A percentile compares a stretch with the other conserved stretches of the same genome.
Conservation (phyloP, 768 basidiomycete species). For the Pisolithus sp. region DNA sequence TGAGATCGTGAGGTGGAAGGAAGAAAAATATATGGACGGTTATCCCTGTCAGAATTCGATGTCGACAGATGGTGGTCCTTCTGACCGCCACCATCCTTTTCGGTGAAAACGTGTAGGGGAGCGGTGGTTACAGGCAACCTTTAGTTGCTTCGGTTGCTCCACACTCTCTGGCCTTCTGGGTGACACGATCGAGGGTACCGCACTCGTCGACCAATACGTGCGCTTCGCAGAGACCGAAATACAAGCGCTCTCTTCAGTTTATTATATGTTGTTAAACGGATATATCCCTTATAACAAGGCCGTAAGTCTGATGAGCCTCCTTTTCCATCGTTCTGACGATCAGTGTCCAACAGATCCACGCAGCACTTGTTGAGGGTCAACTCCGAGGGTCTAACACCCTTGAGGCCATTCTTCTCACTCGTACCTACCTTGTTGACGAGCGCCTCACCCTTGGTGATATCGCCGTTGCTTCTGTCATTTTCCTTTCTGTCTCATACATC, state of each 20-base stretch:
- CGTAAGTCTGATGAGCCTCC: constrained; percentile 35
- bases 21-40: constrained; percentile 43
- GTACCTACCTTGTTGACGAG: constrained; percentile 90
- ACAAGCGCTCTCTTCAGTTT: constrained; percentile 28
- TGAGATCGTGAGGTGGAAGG: constrained; percentile 9
- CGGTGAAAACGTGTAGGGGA: background rate
- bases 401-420: constrained; percentile 64
- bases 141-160: constrained; percentile 72
- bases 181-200: constrained; percentile 53
- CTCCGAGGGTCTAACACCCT: constrained; percentile 56
- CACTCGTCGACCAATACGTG: constrained; percentile 81
- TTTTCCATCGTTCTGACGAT: background rate
- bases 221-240: constrained; percentile 70
- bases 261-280: constrained; percentile 41
- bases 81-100: constrained; percentile 7
- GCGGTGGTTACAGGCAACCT: background rate
- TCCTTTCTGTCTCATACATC: constrained; percentile 45
- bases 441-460: constrained; percentile 94
- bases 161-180: constrained; percentile 78
- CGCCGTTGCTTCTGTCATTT: constrained; percentile 53
- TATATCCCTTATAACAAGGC: constrained; percentile 76
- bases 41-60: constrained; percentile 68
- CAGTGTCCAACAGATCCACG: constrained; percentile 48
- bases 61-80: constrained; percentile 38
- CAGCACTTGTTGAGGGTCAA: constrained; percentile 44